These are phyloP conservation scores for Rhodotorula sp. DNA, from an alignment of 1,284 basidiomycete species.

Conservation along the genomic window DNA sequence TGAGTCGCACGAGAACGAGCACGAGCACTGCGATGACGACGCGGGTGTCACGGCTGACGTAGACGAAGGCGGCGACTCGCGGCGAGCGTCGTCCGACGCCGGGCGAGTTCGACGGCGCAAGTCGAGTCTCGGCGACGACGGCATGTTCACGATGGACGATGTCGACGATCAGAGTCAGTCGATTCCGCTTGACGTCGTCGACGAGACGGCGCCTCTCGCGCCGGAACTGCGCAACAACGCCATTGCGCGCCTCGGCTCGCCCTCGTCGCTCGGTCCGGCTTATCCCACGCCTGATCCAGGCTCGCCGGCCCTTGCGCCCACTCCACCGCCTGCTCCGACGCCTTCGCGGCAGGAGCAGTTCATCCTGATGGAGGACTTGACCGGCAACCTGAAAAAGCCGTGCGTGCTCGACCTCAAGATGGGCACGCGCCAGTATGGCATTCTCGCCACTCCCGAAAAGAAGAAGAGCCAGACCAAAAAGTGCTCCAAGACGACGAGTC, in stretches of 20 bases:
- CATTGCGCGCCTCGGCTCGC: not conserved
- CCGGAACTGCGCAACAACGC: not conserved
- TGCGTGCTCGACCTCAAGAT: constrained; percentile 99
- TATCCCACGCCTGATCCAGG: not conserved
- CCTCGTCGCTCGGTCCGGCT: not conserved
- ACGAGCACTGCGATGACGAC: not conserved
- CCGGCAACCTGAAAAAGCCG: constrained; percentile 86
- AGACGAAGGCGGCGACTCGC: not conserved
- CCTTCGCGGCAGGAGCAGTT: constrained; percentile 88
- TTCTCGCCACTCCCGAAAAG: constrained; percentile 88
- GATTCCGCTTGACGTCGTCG: not conserved
- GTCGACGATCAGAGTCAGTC: constrained; percentile 38
- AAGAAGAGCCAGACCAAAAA: constrained; percentile 98
- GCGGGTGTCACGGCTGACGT: not conserved
- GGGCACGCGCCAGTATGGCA: constrained; percentile 97
- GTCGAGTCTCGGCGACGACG: constrained; percentile 46
- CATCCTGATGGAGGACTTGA: constrained; percentile 98
- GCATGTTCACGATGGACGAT: constrained; percentile 56
- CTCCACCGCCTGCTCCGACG: constrained; percentile 23
- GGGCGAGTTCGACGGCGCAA: not conserved
- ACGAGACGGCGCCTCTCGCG: not conserved
- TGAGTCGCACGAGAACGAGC: not conserved
- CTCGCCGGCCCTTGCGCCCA: constrained; percentile 18
- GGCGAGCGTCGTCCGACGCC: constrained; percentile 5
- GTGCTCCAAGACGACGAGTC: constrained; percentile 92